Evolutionary conservation across 495 filamentous ascomycete species (phyloP).

Genomic region (Amniculicola lignicola): DNA sequence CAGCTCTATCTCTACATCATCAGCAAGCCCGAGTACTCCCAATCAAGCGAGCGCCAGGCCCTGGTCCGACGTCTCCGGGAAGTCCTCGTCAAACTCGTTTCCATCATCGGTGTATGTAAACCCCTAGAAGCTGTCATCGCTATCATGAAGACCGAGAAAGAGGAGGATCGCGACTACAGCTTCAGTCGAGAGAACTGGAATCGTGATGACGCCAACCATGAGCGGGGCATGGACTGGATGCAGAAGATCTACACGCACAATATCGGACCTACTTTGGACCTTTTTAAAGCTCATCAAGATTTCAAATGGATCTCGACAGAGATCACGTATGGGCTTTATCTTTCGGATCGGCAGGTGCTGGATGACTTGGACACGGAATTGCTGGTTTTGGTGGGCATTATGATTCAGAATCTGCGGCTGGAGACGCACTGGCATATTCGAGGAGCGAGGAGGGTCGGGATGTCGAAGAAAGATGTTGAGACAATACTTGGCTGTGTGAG

Average conservation of each 20-base stretch:
- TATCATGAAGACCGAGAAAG: constrained; percentile 48
- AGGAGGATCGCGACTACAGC: constrained; percentile 53
- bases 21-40: constrained; percentile 42
- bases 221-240: constrained; percentile 49
- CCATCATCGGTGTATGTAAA: constrained; percentile 54
- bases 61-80: constrained; percentile 53
- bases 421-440: constrained; percentile 60
- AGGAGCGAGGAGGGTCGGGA: constrained; percentile 51
- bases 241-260: constrained; percentile 46
- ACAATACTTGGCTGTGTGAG: constrained; percentile 38
- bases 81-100: constrained; percentile 50
- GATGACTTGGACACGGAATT: constrained; percentile 55
- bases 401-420: constrained; percentile 55
- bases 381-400: constrained; percentile 55
- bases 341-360: constrained; percentile 54
- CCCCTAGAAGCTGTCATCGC: constrained; percentile 51
- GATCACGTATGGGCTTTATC: constrained; percentile 58
- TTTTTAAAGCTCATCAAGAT: constrained; percentile 52
- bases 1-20: constrained; percentile 53
- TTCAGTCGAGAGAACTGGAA: constrained; percentile 43
- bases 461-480: constrained; percentile 52
- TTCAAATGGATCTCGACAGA: constrained; percentile 43
- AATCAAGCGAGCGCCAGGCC: constrained; percentile 44
- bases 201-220: constrained; percentile 48
- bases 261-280: constrained; percentile 40